A percentile compares a stretch with the other conserved stretches of the same genome.
These are phyloP conservation scores for Phascolomyces articulosus DNA, from an alignment of 371 early-diverging fungal species.

Conservation along the genomic window DNA sequence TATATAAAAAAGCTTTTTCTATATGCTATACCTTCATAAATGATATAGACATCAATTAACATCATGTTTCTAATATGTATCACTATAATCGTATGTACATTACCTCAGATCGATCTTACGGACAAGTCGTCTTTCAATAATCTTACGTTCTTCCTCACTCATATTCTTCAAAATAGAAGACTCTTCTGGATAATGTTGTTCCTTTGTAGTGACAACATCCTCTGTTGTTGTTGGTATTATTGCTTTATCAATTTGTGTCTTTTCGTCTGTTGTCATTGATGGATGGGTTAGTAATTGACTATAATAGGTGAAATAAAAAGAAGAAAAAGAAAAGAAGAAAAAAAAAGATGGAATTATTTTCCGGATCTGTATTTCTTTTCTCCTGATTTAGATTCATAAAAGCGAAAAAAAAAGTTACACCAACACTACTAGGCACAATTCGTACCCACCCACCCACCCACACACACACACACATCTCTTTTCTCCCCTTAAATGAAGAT, in stretches of 20 bases:
- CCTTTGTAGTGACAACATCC: not conserved
- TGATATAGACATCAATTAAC: no score
- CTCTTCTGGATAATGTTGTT: not conserved
- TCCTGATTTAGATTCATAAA: no score
- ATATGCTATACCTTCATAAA: no score
- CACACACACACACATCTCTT: no score
- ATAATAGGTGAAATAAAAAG: not conserved
- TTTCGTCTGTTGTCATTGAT: not conserved
- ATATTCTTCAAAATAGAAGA: not conserved
- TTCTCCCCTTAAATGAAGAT: no score
- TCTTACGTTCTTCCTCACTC: not conserved
- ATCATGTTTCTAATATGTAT: no score
- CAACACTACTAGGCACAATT: no score
- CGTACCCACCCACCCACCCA: no score
- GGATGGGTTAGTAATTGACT: not conserved
- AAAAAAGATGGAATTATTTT: not conserved
- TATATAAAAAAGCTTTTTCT: no score
- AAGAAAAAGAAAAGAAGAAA: conserved; percentile 6
- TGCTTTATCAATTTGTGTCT: not conserved
- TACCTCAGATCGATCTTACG: conserved; percentile 25
- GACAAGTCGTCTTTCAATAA: conserved; percentile 9
- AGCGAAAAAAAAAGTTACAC: no score
- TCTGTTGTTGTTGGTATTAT: not conserved
- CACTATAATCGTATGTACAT: no score
- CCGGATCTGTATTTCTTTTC: not conserved